Conservation (phyloP, 1,284 basidiomycete genomes). For the Trichosporon faecale region DNA sequence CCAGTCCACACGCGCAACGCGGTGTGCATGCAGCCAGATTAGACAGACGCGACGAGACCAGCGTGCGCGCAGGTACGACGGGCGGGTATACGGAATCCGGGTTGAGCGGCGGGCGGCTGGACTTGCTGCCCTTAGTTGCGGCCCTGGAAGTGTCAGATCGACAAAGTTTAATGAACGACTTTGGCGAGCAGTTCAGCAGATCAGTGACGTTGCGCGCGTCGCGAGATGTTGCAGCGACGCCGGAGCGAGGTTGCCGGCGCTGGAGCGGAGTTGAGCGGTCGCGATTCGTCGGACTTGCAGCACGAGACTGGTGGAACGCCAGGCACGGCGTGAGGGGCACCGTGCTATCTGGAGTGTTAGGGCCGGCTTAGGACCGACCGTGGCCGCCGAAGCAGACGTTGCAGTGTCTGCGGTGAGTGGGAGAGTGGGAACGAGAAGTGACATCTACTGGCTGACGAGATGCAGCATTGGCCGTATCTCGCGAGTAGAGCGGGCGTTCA, state of each 20-base stretch:
- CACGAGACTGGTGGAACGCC: not conserved
- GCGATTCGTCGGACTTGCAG: not conserved
- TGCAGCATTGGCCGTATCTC: not conserved
- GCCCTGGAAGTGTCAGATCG: conserved; percentile 2
- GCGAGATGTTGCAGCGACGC: not conserved
- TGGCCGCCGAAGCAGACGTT: not conserved
- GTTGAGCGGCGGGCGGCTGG: not conserved
- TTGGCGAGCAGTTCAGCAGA: not conserved
- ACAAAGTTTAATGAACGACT: not conserved
- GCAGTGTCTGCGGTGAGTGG: not conserved
- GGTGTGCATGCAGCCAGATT: not conserved
- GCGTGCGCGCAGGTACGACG: not conserved
- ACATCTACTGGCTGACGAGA: not conserved
- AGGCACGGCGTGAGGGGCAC: not conserved
- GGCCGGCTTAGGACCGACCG: not conserved
- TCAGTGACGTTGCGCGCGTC: not conserved
- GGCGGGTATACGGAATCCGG: not conserved
- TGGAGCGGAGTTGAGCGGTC: not conserved
- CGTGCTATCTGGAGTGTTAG: not conserved
- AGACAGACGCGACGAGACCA: not conserved
- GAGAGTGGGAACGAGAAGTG: not conserved
- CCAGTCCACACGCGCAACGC: not conserved
- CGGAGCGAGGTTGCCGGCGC: not conserved
- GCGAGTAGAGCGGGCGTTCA: not conserved
- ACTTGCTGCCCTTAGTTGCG: not conserved